Evolutionary conservation across 352 stramenopile species (phyloP), one percentile per base, ranked within the genome.

Genomic region (Globisporangium heterothallicum): DNA sequence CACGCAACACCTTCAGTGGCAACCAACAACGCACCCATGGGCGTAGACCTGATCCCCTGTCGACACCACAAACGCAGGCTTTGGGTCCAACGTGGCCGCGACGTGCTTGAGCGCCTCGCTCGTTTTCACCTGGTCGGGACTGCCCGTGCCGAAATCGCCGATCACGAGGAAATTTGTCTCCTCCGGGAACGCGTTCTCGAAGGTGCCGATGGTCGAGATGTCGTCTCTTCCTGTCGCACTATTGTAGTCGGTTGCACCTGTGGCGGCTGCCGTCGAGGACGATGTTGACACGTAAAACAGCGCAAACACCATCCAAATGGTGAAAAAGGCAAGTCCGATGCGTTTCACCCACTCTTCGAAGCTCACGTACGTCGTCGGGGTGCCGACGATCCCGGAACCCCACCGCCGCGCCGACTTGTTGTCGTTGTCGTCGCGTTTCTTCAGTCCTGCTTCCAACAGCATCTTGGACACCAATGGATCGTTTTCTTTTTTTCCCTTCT

Each of bases 41-140:
- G 87, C 74, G 52, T 94, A 94, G 56, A 94, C 85, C 51, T 94
- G 84, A 47, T 94, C 84, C 38, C 84, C 84, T 7, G 82, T 92
- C 0, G 84, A 91, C 25, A 94, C 30, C 38, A 94, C 73, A 54
- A 94, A 94, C 4, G 80, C 63, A 14, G 81, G 78, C 16, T 67
- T 59, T 7, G 81, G 82, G 18, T 87, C 56, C 44, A 91, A 68
- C 30, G 64, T 65, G 1, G 62, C 61, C 5, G 65, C 76, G 57
- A 84, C 84, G 24, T 72, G 59, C 49, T 82, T 78, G 16, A 94
- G 64, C 38, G 76, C 64, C n/a, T 72, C 36, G 0, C 79, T 82
- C 10, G 91, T 81, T 49, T 75, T 70, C 22, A 59, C 55, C 60
- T 94, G 84, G 51, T 48, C 70, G 24, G 66, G 43, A 38, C 81